Percentiles rank a stretch among this genome's conserved stretches.
These are phyloP conservation scores for Bremia lactucae DNA, from an alignment of 352 stramenopile species.

Conservation along the genomic window DNA sequence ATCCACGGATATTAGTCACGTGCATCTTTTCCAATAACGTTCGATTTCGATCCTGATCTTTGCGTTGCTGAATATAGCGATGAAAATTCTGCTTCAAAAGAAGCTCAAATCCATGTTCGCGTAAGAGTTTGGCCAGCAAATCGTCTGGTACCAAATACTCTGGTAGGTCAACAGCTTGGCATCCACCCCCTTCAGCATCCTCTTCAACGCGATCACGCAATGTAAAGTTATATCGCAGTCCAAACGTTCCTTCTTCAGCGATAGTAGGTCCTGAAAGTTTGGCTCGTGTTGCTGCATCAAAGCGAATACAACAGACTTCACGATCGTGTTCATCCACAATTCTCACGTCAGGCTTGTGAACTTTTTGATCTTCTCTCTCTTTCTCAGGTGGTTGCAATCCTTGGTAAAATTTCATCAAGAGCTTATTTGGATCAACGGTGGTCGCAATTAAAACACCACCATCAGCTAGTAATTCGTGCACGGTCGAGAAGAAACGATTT, in stretches of 20 bases:
- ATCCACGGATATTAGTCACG: slow-evolving; percentile 77
- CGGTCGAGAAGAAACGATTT: slow-evolving; percentile 89
- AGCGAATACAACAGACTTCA: slow-evolving; percentile 69
- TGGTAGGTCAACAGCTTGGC: slow-evolving; percentile 80
- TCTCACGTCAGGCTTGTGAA: slow-evolving; percentile 37
- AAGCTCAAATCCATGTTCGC: slow-evolving; percentile 71
- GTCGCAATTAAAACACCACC: slow-evolving; percentile 94
- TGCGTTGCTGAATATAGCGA: slow-evolving; percentile 66
- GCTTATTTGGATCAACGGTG: slow-evolving; percentile 92
- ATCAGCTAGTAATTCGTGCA: slow-evolving; percentile 86
- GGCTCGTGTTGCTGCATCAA: slow-evolving; percentile 44
- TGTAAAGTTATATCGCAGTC: slow-evolving; percentile 87
- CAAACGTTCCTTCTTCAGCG: slow-evolving; percentile 44
- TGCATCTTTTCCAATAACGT: slow-evolving; percentile 78
- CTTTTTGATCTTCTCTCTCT: slow-evolving; percentile 10
- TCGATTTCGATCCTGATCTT: slow-evolving; percentile 55
- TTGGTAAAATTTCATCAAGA: slow-evolving; percentile 81
- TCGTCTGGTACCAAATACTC: slow-evolving; percentile 88
- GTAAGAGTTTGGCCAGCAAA: slow-evolving; percentile 47
- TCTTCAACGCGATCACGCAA: slow-evolving; percentile 59
- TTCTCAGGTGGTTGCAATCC: slow-evolving; percentile 29
- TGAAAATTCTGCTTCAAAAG: slow-evolving; percentile 82
- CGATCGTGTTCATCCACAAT: slow-evolving; percentile 66
- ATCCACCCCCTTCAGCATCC: slow-evolving; percentile 32
- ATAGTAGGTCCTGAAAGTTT: slow-evolving; percentile 34